Evolutionary conservation across 306 rosid genomes (phyloP), one percentile per base, ranked within the genome.

Genomic region (Ormosia semicastrata): DNA sequence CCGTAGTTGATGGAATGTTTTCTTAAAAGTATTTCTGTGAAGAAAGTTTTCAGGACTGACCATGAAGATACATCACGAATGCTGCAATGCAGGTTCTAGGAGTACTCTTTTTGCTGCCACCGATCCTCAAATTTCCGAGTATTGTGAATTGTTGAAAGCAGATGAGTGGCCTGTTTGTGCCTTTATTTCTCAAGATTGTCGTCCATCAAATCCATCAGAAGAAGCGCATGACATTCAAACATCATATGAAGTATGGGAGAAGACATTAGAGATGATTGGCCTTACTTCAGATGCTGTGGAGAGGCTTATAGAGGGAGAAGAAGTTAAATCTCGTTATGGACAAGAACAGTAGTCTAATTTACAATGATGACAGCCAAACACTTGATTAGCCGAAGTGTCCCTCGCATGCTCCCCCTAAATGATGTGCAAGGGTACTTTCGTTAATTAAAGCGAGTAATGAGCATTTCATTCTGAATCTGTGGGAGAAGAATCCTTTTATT

Each of bases 101-200:
- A 95, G 98, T 66, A 63, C 97, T 3, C 96, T 95, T 37, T 95
- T 95, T 76, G 94, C 99, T 9, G 99, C 98, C 50, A 93, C 98
- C 0, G 99, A 95, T 85, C 98, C 99, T 81, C 97, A 93, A 76
- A 88, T 95, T 84, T 78, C 94, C 0, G 97, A 95, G 70, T 95
- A 95, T 74, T 93, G 99, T 54, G 98, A 95, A 46, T 75, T 92
- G 83, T 80, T 95, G 89, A 95, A 92, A 89, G 53, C 96, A 4
- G 98, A 95, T 15, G 89, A 93, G 34, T 95, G 91, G 96, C 99
- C 98, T 9, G 97, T 90, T 54, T 92, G 99, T 54, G 93, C 98
- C 15, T 95, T 85, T 82, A 87, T 95, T 53, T 89, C 99, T 81
- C 96, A 92, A 53, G 98, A 95, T 18, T 95, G 99, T 68, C 91